Evolutionary conservation across 2,329 filamentous ascomycete species (phyloP).

Genomic region (Fusarium chlamydosporum): DNA sequence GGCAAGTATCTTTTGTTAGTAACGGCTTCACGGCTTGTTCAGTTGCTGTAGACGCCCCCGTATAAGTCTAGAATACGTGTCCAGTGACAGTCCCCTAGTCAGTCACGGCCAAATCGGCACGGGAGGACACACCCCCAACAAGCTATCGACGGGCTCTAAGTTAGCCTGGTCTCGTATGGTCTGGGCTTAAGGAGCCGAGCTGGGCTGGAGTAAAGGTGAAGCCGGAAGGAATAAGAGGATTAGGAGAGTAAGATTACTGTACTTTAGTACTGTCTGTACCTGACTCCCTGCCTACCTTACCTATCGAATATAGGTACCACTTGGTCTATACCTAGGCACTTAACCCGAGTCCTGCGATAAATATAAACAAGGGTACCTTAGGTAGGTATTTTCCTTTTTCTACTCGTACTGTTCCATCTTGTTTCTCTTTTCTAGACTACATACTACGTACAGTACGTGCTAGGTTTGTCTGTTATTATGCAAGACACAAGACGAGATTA

Average conservation of each 20-base stretch:
- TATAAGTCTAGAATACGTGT: slow-evolving; percentile 34
- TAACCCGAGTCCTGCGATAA: background rate
- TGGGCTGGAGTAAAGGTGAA: slow-evolving; percentile 5
- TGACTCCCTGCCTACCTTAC: background rate
- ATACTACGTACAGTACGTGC: background rate
- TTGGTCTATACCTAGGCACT: slow-evolving; percentile 2
- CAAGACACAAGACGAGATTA: slow-evolving; percentile 39
- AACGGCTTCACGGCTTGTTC: background rate
- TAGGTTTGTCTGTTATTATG: slow-evolving; percentile 15
- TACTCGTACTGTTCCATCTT: slow-evolving; percentile 6
- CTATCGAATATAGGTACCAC: background rate
- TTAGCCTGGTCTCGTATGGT: slow-evolving; percentile 7
- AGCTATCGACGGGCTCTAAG: slow-evolving; percentile 23
- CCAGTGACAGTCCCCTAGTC: slow-evolving; percentile 17
- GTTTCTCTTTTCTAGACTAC: slow-evolving; percentile 14
- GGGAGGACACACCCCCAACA: slow-evolving; percentile 38
- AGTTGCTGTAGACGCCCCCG: background rate
- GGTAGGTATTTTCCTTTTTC: slow-evolving; percentile 3
- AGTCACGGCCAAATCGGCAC: slow-evolving; percentile 41
- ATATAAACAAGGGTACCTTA: slow-evolving; percentile 4
- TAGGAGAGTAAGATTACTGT: slow-evolving; percentile 3
- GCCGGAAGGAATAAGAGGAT: slow-evolving; percentile 11
- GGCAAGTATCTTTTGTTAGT: slow-evolving; percentile 8
- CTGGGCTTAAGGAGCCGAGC: background rate
- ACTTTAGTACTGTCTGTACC: background rate